Percentiles rank a stretch among this genome's conserved stretches.
phyloP scores from a whole-genome alignment of 176 grass and related monocot species.

The Lolium multiflorum region DNA sequence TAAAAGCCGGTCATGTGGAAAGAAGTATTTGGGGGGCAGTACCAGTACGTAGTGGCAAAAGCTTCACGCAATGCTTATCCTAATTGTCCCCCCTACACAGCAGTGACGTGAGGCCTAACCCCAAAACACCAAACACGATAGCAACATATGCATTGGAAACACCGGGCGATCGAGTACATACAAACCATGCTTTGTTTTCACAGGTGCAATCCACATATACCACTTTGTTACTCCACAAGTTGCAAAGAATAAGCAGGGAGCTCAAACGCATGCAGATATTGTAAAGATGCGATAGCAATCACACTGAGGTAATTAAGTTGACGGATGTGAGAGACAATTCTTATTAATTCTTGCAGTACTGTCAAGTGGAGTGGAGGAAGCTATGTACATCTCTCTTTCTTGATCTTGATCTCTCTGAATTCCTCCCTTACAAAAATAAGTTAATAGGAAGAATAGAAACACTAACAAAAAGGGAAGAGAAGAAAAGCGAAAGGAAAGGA shows the following conservation, averaged over 20 bases:
- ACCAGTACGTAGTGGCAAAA: background rate
- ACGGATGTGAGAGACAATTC: slow-evolving; percentile 28
- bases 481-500: background rate
- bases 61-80: slow-evolving; percentile 43
- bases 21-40: background rate
- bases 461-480: background rate
- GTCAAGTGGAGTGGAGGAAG: slow-evolving; percentile 49
- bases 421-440: slow-evolving; percentile 38
- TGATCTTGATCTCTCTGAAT: background rate
- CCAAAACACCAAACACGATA: slow-evolving; percentile 37
- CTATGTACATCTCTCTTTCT: slow-evolving; percentile 56
- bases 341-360: slow-evolving; percentile 49
- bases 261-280: background rate
- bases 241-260: background rate
- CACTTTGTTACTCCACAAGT: background rate
- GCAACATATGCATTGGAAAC: slow-evolving; percentile 39
- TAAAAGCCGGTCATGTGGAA: background rate
- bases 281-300: background rate
- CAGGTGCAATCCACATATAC: background rate
- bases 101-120: background rate
- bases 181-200: background rate
- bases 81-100: slow-evolving; percentile 39
- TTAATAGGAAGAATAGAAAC: slow-evolving; percentile 17
- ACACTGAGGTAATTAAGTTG: background rate
- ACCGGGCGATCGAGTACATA: background rate